These are phyloP conservation scores for Asterionellopsis glacialis DNA, from an alignment of 108 stramenopile genomes.

Conservation along the genomic window DNA sequence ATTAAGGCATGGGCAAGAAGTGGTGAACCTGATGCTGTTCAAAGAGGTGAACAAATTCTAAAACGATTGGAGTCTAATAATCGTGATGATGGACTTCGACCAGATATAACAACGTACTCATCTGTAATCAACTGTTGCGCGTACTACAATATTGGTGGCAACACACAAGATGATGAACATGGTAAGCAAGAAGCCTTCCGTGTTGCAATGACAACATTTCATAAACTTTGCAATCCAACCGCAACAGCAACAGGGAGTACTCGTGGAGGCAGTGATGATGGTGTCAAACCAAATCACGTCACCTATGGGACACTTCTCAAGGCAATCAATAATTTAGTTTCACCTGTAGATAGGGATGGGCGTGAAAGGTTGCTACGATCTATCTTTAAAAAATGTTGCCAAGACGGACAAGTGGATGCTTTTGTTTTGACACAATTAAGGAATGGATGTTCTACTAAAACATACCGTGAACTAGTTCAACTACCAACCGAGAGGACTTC, in stretches of 20 bases:
- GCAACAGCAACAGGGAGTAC: conserved; percentile 6
- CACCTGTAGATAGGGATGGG: conserved; percentile 8
- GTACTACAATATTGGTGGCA: conserved; percentile 13
- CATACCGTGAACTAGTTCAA: conserved; percentile 20
- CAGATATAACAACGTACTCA: conserved; percentile 40
- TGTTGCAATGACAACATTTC: conserved; percentile 36
- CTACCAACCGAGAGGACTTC: neutral
- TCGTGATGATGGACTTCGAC: conserved; percentile 13
- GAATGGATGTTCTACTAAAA: conserved; percentile 15
- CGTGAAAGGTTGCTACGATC: conserved; percentile 24
- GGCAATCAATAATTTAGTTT: conserved; percentile 32
- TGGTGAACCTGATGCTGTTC: conserved; percentile 34
- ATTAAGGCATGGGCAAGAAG: conserved; percentile 73
- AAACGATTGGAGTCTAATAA: conserved; percentile 20
- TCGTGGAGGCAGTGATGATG: too few relatives aligned
- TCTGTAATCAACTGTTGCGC: conserved; percentile 50
- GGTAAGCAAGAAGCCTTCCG: conserved; percentile 26
- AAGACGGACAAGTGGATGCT: conserved; percentile 32
- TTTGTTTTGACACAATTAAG: conserved; percentile 40
- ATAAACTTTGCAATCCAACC: conserved; percentile 17
- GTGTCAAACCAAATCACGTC: conserved; percentile 21
- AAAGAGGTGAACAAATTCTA: conserved; percentile 33
- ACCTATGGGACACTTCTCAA: conserved; percentile 45
- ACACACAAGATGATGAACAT: conserved; percentile 1
- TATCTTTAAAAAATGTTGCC: conserved; percentile 28